A percentile compares a stretch with the other conserved stretches of the same genome.
Conservation (phyloP, 352 stramenopile species). For the Phytophthora lateralis region DNA sequence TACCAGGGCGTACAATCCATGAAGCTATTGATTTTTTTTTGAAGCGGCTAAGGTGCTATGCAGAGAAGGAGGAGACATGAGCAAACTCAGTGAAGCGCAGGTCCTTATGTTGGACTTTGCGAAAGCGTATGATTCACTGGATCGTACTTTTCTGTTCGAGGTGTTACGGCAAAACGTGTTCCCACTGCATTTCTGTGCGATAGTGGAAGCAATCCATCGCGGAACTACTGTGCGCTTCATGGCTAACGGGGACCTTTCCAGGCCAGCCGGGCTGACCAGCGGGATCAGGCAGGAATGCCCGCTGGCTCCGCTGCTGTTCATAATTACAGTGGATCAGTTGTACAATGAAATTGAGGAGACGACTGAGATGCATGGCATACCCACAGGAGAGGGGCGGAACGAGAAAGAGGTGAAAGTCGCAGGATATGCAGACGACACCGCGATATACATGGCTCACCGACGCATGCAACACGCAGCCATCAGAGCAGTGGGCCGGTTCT, state of each 20-base stretch:
- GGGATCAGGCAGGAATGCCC: slow-evolving; percentile 1
- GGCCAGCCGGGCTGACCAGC: not conserved
- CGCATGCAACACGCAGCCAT: slow-evolving; percentile 1
- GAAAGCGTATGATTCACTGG: not conserved
- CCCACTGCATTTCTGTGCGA: not conserved
- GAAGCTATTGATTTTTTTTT: not conserved
- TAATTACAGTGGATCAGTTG: not conserved
- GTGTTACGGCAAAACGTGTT: not conserved
- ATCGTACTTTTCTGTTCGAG: not conserved
- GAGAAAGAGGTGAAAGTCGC: not conserved
- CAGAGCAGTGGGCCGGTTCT: not conserved
- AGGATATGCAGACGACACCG: slow-evolving; percentile 11
- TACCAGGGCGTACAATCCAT: not conserved
- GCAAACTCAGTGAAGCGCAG: not conserved
- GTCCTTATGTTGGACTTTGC: not conserved
- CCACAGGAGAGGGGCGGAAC: not conserved
- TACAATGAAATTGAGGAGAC: not conserved
- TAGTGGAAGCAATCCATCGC: not conserved
- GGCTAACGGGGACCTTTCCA: not conserved
- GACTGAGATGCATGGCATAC: not conserved
- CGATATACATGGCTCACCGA: not conserved
- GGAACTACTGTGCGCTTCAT: not conserved
- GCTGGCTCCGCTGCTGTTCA: not conserved
- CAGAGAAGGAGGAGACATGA: not conserved
- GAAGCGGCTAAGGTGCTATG: not conserved